Evolutionary conservation across 176 grass and related monocot species (phyloP), one percentile per base, ranked within the genome.

Genomic region (Oryza officinalis): DNA sequence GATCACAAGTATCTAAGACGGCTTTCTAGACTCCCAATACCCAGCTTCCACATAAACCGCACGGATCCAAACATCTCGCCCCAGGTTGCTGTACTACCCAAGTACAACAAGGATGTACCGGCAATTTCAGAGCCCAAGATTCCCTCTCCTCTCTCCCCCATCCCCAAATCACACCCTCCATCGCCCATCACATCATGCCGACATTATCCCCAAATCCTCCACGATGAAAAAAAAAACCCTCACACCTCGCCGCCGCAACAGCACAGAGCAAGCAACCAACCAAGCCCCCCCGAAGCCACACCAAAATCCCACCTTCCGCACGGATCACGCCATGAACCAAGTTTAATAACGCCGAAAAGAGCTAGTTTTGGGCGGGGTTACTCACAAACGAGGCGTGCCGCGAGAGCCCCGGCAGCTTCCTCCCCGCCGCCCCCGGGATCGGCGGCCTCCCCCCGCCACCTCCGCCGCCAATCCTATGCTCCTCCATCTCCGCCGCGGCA

Each of bases 341-440:
- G 78, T 41, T 44, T 52, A 44, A 18, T 28, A 37, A 37, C 65
- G 27, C 13, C 23, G 47, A 25, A 26, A 61, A 26, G 75, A 26
- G 22, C 63, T n/a, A 78, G 84, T 76, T 79, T 75, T n/a, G 17
- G 63, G 50, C 27, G 25, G 20, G 71, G 9, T 10, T 10, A 90
- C 93, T 92, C 59, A 98, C 93, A 32, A 95, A 95, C 5, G 93
- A 94, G 44, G 85, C 80, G 65, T 95, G 93, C 64, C 83, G 85
- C 70, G 89, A 67, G 54, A 98, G 93, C 85, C 65, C 69, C 27
- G 89, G 77, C 7, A 38, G 37, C 82, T 28, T 92, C 76, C 89
- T 80, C 13, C 52, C 52, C 6, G 68, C 73, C 64, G 84, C 44
- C 23, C 85, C 82, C 25, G 92, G 92, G 80, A 90, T 83, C 38